These are phyloP conservation scores for Colletotrichum sp. DNA, from an alignment of 2,329 filamentous ascomycete species.

Conservation along the genomic window DNA sequence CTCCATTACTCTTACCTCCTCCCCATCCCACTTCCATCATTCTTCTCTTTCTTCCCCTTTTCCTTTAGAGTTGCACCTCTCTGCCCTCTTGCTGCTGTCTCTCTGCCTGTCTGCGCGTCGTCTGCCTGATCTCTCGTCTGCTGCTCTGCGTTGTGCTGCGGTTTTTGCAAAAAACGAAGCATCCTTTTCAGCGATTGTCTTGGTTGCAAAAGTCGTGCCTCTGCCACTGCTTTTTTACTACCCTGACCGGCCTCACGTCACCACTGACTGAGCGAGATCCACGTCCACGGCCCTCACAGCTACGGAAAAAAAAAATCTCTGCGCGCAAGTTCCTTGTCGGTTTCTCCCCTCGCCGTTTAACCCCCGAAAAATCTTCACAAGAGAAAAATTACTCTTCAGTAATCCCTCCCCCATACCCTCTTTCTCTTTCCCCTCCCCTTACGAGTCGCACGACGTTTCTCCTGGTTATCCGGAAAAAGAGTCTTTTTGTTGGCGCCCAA, in stretches of 20 bases:
- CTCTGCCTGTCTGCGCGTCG: conserved; percentile 29
- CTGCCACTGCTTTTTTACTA: conserved; percentile 9
- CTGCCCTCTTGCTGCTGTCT: conserved; percentile 27
- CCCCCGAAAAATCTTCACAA: conserved; percentile 10
- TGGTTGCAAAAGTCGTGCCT: conserved; percentile 19
- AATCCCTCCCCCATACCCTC: conserved; percentile 4
- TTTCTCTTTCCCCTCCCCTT: conserved; percentile 23
- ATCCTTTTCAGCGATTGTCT: conserved; percentile 22
- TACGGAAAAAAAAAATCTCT: conserved; percentile 14
- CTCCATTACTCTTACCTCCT: conserved; percentile 27
- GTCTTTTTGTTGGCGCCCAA: conserved; percentile 54
- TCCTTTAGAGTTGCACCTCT: conserved; percentile 19
- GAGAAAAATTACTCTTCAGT: conserved; percentile 13
- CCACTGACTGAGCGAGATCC: conserved; percentile 19
- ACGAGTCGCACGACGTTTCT: conserved; percentile 35
- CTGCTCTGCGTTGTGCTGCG: conserved; percentile 14
- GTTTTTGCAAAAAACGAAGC: conserved; percentile 16
- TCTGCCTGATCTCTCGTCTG: conserved; percentile 21
- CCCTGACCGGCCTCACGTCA: conserved; percentile 13
- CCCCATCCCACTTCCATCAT: conserved; percentile 5
- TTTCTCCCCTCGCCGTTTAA: conserved; percentile 18
- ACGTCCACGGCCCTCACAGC: conserved; percentile 12
- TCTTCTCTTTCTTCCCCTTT: conserved; percentile 16
- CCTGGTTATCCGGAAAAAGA: conserved; percentile 28
- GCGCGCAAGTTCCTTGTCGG: conserved; percentile 20